A percentile compares a stretch with the other conserved stretches of the same genome.
These are phyloP conservation scores for Hordeum pubiflorum DNA, from an alignment of 202 grass and related monocot species.

Conservation along the genomic window DNA sequence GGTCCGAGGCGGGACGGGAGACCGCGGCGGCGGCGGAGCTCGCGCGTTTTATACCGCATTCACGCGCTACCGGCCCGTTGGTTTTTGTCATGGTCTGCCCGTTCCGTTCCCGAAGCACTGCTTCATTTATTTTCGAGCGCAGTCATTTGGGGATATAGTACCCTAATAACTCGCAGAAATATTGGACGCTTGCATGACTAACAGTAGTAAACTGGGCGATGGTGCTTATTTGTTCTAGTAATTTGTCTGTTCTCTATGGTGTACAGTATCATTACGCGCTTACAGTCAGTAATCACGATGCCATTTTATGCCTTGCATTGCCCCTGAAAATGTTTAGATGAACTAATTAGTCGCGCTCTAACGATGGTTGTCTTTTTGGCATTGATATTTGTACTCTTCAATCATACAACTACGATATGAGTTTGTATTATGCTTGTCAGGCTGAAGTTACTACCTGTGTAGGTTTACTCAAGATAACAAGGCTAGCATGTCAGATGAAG, in stretches of 20 bases:
- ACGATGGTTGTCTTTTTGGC: conserved; percentile 3
- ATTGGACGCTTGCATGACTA: background rate
- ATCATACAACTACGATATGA: background rate
- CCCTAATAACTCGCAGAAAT: background rate
- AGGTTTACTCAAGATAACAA: conserved; percentile 31
- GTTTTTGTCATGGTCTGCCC: background rate
- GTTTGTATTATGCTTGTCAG: background rate
- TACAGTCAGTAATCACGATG: background rate
- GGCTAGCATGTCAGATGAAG: conserved; percentile 24
- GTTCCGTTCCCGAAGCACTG: background rate
- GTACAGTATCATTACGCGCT: background rate
- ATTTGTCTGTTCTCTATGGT: background rate
- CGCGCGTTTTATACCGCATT: background rate
- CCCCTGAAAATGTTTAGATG: background rate
- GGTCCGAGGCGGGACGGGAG: no score
- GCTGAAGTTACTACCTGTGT: background rate
- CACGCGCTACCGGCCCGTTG: background rate
- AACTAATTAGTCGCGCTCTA: conserved; percentile 3
- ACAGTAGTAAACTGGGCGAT: background rate
- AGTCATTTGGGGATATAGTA: background rate
- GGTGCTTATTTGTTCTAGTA: background rate
- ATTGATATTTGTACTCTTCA: background rate
- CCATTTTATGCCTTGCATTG: background rate
- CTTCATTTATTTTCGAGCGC: background rate
- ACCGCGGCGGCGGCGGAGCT: background rate